A percentile compares a stretch with the other conserved stretches of the same genome.
Evolutionary conservation across 176 grass and related monocot genomes (phyloP).

Genomic region (Echinochloa phyllopogon): DNA sequence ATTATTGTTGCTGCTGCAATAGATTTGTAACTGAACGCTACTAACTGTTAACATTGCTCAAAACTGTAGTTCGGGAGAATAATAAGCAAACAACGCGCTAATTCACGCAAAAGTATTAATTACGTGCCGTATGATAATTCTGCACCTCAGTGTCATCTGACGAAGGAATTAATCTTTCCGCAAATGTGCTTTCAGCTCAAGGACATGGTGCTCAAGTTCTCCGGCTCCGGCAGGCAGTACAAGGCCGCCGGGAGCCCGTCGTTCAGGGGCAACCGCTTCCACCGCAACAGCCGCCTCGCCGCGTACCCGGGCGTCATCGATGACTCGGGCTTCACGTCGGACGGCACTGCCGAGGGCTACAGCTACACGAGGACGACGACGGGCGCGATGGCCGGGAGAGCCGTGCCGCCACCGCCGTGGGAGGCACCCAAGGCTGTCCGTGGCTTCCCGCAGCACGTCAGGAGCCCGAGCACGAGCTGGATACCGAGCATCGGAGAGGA

Average conservation of each 20-base stretch:
- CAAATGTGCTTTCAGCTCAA: conserved; percentile 75
- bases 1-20: not conserved
- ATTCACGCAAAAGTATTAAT: not conserved
- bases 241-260: conserved; percentile 70
- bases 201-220: conserved; percentile 99
- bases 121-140: not conserved
- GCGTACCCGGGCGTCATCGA: conserved; percentile 66
- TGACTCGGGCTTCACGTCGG: conserved; percentile 60
- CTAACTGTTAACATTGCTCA: not conserved
- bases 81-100: not conserved
- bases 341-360: conserved; percentile 54
- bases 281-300: conserved; percentile 51
- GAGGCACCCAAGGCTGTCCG: conserved; percentile 46
- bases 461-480: conserved; percentile 55
- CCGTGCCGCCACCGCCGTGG: conserved; percentile 53
- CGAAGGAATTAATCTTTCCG: not conserved
- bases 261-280: conserved; percentile 65
- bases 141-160: not conserved
- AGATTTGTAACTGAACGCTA: not conserved
- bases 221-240: conserved; percentile 76
- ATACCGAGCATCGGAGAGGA: conserved; percentile 52
- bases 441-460: conserved; percentile 49
- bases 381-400: not conserved
- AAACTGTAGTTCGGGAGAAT: not conserved
- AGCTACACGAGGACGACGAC: conserved; percentile 44